These are phyloP conservation scores for Sphenostylis stenocarpa DNA, from an alignment of 306 rosid species.

Conservation along the genomic window DNA sequence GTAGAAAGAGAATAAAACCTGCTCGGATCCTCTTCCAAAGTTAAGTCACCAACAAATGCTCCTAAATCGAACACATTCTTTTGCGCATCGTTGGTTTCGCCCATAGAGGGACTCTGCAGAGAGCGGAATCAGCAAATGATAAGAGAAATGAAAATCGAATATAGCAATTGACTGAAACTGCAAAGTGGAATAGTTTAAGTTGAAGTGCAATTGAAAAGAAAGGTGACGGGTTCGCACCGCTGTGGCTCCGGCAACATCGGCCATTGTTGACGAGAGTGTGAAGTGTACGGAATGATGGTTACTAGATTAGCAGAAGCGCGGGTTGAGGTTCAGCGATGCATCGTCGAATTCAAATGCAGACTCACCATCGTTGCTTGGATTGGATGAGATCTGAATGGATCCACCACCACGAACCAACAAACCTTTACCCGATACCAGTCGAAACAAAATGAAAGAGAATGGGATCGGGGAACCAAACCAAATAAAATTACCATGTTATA, in stretches of 20 bases:
- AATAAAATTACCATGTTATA: not conserved
- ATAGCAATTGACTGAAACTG: not conserved
- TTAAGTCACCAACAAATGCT: slow-evolving; percentile 82
- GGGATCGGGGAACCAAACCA: not conserved
- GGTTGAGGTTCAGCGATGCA: slow-evolving; percentile 1
- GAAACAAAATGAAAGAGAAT: not conserved
- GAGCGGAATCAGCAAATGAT: not conserved
- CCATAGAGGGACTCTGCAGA: slow-evolving; percentile 49
- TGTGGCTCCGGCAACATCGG: slow-evolving; percentile 37
- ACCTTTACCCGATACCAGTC: not conserved
- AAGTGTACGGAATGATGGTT: not conserved
- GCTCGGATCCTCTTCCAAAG: slow-evolving; percentile 73
- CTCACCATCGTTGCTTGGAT: not conserved
- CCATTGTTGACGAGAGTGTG: slow-evolving; percentile 30
- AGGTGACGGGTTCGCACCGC: slow-evolving; percentile 22
- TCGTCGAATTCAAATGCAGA: not conserved
- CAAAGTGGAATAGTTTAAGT: not conserved
- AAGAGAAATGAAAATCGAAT: not conserved
- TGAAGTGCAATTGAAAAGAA: not conserved
- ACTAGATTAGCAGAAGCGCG: not conserved
- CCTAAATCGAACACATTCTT: slow-evolving; percentile 67
- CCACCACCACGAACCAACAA: not conserved
- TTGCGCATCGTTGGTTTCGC: slow-evolving; percentile 41
- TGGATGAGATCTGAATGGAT: slow-evolving; percentile 23
- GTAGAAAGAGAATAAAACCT: slow-evolving; percentile 40